phyloP scores from a whole-genome alignment of 78 protist genomes.

The Dictyostelium discoideum region dicty_2.7 NC_007090.3:1437501-1438000 shows the following conservation, averaged over 20 bases:
- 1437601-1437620: slow-evolving; percentile 97
- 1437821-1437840: slow-evolving; percentile 97
- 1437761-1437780: slow-evolving; percentile 96
- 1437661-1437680: slow-evolving; percentile 96
- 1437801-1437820: slow-evolving; percentile 97
- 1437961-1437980: slow-evolving; percentile 94
- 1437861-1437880: slow-evolving; percentile 90
- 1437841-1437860: slow-evolving; percentile 93
- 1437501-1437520: too few species aligned
- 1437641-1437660: slow-evolving; percentile 53
- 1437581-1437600: slow-evolving; percentile 97
- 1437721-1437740: slow-evolving; percentile 95
- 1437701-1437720: slow-evolving; percentile 65
- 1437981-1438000: slow-evolving; percentile 32
- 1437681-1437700: slow-evolving; percentile 92
- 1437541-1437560: slow-evolving; percentile 89
- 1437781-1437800: slow-evolving; percentile 82
- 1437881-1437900: slow-evolving; percentile 89
- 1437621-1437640: slow-evolving; percentile 93
- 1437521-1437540: slow-evolving; percentile 87
- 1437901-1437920: slow-evolving; percentile 99
- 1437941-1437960: slow-evolving; percentile 84
- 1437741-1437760: slow-evolving; percentile 99
- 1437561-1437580: slow-evolving; percentile 93
- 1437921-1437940: slow-evolving; percentile 89